Conservation (phyloP, 495 filamentous ascomycete genomes). For the Lasiosphaeriaceae sp. region DNA sequence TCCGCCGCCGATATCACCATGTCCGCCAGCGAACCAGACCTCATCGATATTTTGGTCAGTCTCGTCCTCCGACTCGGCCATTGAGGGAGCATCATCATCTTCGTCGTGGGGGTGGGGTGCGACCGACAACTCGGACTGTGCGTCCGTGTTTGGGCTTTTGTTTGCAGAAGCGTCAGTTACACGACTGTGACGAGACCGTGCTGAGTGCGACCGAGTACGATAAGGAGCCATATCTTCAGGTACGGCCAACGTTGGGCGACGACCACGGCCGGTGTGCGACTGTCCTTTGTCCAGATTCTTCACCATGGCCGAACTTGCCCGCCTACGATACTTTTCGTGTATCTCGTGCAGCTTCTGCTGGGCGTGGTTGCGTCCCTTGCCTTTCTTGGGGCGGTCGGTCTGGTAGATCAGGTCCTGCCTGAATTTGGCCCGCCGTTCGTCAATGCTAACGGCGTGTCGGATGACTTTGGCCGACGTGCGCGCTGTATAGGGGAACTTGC, state of each 20-base stretch:
- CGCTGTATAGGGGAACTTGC: slow-evolving; percentile 79
- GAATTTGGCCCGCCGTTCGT: slow-evolving; percentile 70
- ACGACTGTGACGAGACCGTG: slow-evolving; percentile 7
- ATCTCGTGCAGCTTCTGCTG: slow-evolving; percentile 40
- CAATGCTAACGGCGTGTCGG: slow-evolving; percentile 73
- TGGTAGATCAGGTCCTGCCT: slow-evolving; percentile 71
- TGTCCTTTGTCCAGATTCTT: neutral
- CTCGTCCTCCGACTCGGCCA: slow-evolving; percentile 51
- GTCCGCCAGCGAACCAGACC: slow-evolving; percentile 79
- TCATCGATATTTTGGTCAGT: slow-evolving; percentile 72
- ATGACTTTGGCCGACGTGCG: slow-evolving; percentile 66
- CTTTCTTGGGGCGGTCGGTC: slow-evolving; percentile 31
- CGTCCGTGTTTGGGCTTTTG: slow-evolving; percentile 20
- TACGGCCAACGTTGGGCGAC: slow-evolving; percentile 11
- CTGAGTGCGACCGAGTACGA: slow-evolving; percentile 42
- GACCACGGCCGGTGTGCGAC: slow-evolving; percentile 12
- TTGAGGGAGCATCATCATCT: slow-evolving; percentile 27
- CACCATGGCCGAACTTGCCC: neutral
- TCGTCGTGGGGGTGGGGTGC: slow-evolving; percentile 23
- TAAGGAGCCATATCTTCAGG: slow-evolving; percentile 34
- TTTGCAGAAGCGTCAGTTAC: slow-evolving; percentile 9
- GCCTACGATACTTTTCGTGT: slow-evolving; percentile 36
- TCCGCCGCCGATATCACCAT: slow-evolving; percentile 81
- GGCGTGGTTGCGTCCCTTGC: slow-evolving; percentile 27
- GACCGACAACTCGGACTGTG: slow-evolving; percentile 22